Base-by-base conservation (phyloP, 371 early-diverging fungal genomes). In the Syncephalastrum racemosum region DNA sequence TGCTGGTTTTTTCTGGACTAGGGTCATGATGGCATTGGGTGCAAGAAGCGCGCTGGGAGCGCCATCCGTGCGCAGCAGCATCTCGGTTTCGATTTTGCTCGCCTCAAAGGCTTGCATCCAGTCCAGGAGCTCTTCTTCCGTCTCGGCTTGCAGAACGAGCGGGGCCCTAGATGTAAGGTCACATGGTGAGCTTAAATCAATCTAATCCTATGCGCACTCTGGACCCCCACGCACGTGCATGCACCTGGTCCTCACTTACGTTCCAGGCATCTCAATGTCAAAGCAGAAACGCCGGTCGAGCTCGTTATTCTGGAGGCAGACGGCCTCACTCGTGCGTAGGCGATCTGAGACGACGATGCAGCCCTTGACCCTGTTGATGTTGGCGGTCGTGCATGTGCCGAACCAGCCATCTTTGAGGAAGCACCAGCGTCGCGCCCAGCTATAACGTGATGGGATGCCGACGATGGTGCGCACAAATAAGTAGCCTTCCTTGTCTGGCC, bases 261-360 rank as follows among this genome's bases (percentile, higher is more conserved):
- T 19, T 74, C 75, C 1, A 73, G 67, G 25, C 80, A 79, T 13
- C 67, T 73, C 36, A 13, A 89, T 70, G 52, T 90, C 90, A 64
- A 90, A 90, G 56, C 83, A 83, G 65, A 81, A 87, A 10, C 89
- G 74, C 16, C 91, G 70, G 46, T 90, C 91, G 50, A 81, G 77
- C 22, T 79, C 79, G 6, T 52, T 62, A 41, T 59, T 63, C 18
- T 67, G 62, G 46, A 80, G 71, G 19, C 77, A 65, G 22, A 71
- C 70, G 52, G 84, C 84, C 6, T 81, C 64, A 3, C 41, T 46
- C 0, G 88, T 69, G 5, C 58, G 67, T 14, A 86, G 56, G 4
- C 84, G 68, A 22, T 81, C 81, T 12, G 78, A 74, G 22, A 80
- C 50, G 0, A 81, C 66, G 3, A 90, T 77, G 40, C 70, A 75